These are phyloP conservation scores for Clavaria fumosa DNA, from an alignment of 768 basidiomycete species.

Conservation along the genomic window DNA sequence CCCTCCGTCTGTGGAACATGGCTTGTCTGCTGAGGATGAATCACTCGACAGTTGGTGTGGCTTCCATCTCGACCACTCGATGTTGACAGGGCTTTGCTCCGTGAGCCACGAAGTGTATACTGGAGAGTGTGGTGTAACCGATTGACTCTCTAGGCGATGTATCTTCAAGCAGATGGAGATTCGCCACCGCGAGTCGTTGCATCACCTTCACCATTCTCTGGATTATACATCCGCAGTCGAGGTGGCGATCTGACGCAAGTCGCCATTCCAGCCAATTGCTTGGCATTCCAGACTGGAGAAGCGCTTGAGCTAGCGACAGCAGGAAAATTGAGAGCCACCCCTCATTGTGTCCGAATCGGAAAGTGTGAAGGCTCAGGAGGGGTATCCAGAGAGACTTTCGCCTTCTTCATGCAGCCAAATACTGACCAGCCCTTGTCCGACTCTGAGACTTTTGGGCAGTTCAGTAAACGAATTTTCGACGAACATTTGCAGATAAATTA, in stretches of 20 bases:
- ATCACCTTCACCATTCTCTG: conserved; percentile 62
- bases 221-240: conserved; percentile 83
- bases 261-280: conserved; percentile 65
- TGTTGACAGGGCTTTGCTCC: conserved; percentile 86
- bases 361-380: conserved; percentile 25
- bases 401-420: conserved; percentile 82
- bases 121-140: conserved; percentile 5
- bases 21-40: conserved; percentile 33
- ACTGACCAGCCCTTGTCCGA: conserved; percentile 56
- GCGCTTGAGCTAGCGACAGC: conserved; percentile 83
- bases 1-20: conserved; percentile 37
- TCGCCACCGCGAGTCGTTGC: conserved; percentile 33
- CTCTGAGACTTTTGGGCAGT: conserved; percentile 73
- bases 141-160: conserved; percentile 51
- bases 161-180: conserved; percentile 36
- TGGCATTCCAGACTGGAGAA: conserved; percentile 97
- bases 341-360: conserved; percentile 83
- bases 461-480: conserved; percentile 69
- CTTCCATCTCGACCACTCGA: conserved; percentile 83
- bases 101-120: conserved; percentile 20
- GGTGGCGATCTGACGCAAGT: conserved; percentile 70
- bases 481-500: conserved; percentile 29
- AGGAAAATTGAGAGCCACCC: conserved; percentile 73
- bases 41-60: conserved; percentile 87
- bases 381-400: conserved; percentile 77